Evolutionary conservation across 2,329 filamentous ascomycete species (phyloP).

Genomic region (Aspergillus neoniger): DNA sequence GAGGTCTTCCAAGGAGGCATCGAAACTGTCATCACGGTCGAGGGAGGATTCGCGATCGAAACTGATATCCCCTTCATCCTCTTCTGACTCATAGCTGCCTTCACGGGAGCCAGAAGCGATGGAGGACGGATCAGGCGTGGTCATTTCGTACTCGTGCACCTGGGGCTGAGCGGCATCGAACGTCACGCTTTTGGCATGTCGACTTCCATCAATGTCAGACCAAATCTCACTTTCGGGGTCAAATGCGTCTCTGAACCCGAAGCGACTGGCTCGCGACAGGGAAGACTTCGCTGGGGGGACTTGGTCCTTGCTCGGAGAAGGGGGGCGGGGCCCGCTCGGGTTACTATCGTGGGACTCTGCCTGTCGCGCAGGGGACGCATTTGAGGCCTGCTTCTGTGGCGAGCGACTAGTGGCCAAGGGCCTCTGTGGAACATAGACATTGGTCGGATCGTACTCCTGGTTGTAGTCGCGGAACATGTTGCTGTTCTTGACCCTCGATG

Average conservation of each 20-base stretch:
- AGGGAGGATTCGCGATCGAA: constrained; percentile 59
- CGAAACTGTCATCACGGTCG: constrained; percentile 83
- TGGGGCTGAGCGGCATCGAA: constrained; percentile 93
- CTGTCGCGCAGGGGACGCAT: constrained; percentile 60
- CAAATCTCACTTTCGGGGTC: constrained; percentile 69
- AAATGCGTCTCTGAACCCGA: constrained; percentile 63
- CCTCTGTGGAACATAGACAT: constrained; percentile 75
- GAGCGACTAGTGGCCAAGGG: constrained; percentile 68
- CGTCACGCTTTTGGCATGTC: constrained; percentile 94
- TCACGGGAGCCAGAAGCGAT: constrained; percentile 86
- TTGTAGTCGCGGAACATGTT: constrained; percentile 94
- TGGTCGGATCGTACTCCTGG: constrained; percentile 85
- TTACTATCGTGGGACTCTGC: constrained; percentile 18
- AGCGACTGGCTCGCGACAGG: constrained; percentile 65
- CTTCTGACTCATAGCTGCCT: constrained; percentile 85
- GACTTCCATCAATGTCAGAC: constrained; percentile 68
- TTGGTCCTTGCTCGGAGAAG: constrained; percentile 67
- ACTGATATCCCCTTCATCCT: constrained; percentile 67
- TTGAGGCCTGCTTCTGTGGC: constrained; percentile 64
- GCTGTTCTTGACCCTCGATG: constrained; percentile 96
- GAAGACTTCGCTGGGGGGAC: constrained; percentile 87
- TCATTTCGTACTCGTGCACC: constrained; percentile 97
- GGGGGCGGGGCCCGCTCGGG: constrained; percentile 39
- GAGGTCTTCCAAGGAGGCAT: constrained; percentile 90
- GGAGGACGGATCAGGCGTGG: constrained; percentile 92